Base-by-base conservation (phyloP, 345 rosid species). In the Lumnitzera littorea region DNA sequence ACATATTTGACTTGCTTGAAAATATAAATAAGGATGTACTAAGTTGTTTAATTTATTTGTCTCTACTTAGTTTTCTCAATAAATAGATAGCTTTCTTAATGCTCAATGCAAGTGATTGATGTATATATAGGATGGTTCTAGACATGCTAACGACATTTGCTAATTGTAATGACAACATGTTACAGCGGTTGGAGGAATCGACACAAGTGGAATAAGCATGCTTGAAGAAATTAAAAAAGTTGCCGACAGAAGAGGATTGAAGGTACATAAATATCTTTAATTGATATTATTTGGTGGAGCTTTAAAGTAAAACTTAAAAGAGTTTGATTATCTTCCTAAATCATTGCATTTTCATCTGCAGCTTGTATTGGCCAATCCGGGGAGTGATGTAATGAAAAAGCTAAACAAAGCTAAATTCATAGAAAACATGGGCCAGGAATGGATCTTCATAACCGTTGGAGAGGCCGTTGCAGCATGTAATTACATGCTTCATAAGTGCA, bases 151-250 rank as follows among this genome's bases (percentile, higher is more conserved):
- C n/a, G 16, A 46, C 11, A 47, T 20, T 15, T 5, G 29, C 20
- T 50, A 15, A 27, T 24, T 51, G 36, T 14, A 20, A 20, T 20
- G 47, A 24, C 58, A 24, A 13, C 2, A 71, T 58, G 49, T 46
- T 59, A 15, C 80, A 91, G 95, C 84, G 62, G 89, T 91, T 61
- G 95, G 96, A 25, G 88, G 84, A 77, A 91, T 89, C 27, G 98
- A 91, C 74, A 85, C 98, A 25, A 91, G 98, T 65, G 98, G 98
- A n/a, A 68, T 91, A 62, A 78, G 96, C 83, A 91, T 87, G 98
- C 75, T 91, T n/a, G 96, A 89, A 56, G 98, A 89, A 71, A 62
- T 78, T 20, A 80, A 79, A 75, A 87, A 83, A 65, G 56, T 57
- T 46, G 16, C 68, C 0, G 87, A 77, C 24, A 79, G 91, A 74